Base-by-base conservation (phyloP, 345 rosid genomes). In the Corymbia maculata region DNA sequence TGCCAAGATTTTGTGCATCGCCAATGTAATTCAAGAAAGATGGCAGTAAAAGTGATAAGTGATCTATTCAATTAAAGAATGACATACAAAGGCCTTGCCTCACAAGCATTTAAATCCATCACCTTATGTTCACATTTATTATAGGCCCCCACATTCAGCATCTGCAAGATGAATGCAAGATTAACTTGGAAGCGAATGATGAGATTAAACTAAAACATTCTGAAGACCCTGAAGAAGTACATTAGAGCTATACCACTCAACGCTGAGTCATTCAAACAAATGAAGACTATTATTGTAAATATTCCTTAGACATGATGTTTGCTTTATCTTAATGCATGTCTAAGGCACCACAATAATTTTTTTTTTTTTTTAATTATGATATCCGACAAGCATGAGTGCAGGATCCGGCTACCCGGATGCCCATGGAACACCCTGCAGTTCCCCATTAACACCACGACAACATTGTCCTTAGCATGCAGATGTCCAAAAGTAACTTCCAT, bases 301-400 rank as follows among this genome's bases (percentile, higher is more conserved):
- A 86, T 53, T 44, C 36, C 36, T 13, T 44, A 57, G 19, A 51
- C 10, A 6, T 28, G 55, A 36, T 57, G 61, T 70, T 86, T 91
- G 92, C 99, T 99, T 93, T 97, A 98, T 89, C 94, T 92, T 61
- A 96, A 96, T 2, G 97, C 98, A 91, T 97, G 97, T 88, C 95
- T 92, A 85, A 96, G 98, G 91, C 98, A 96, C 99, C 99, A 96
- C 87, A 96, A 88, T 88, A 97, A 92, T 92, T 96, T 88, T 82
- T 95, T 93, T 36, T 19, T 36, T 36, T 0, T 52, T 52, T 53
- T 52, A 1, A 55, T 55, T 98, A 94, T 88, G 99, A 95, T 52
- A 97, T 86, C 94, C 95, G 93, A 45, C 21, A 70, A 70, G 47
- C 47, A 32, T 2, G 2, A 70, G 80, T 70, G 44, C 44, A 70